Evolutionary conservation across 2,329 filamentous ascomycete species (phyloP).

Genomic region (Epichloe elymi): DNA sequence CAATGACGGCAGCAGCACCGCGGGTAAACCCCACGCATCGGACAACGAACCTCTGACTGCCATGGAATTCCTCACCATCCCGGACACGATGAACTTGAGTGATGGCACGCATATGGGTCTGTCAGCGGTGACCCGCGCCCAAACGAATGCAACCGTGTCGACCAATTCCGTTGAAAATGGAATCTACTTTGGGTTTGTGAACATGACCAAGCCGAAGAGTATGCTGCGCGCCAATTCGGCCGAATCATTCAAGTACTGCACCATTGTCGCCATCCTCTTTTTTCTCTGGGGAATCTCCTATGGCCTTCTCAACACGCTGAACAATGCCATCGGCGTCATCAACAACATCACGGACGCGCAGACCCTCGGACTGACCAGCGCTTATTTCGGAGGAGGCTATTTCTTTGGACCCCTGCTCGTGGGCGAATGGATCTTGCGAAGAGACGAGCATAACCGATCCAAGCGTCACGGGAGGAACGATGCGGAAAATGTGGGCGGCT

Average conservation of each 20-base stretch:
- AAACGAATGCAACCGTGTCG: slow-evolving; percentile 21
- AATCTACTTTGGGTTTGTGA: slow-evolving; percentile 66
- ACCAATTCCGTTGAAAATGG: slow-evolving; percentile 28
- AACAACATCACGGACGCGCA: slow-evolving; percentile 48
- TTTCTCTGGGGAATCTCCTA: slow-evolving; percentile 88
- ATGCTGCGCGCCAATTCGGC: slow-evolving; percentile 50
- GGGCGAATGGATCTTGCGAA: slow-evolving; percentile 56
- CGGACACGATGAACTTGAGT: slow-evolving; percentile 17
- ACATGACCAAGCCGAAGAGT: slow-evolving; percentile 55
- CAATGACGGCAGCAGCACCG: not conserved
- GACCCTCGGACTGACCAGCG: slow-evolving; percentile 52
- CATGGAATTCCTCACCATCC: slow-evolving; percentile 35
- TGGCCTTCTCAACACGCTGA: slow-evolving; percentile 71
- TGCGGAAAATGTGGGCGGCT: slow-evolving; percentile 45
- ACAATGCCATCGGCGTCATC: slow-evolving; percentile 52
- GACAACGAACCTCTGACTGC: slow-evolving; percentile 21
- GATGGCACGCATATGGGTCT: slow-evolving; percentile 5
- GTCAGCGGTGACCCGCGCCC: slow-evolving; percentile 7
- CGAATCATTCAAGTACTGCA: slow-evolving; percentile 60
- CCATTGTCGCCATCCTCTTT: slow-evolving; percentile 68
- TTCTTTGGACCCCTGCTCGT: slow-evolving; percentile 56
- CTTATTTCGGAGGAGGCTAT: slow-evolving; percentile 60
- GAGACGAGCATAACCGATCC: slow-evolving; percentile 46
- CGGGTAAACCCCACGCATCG: slow-evolving; percentile 2
- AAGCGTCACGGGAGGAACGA: slow-evolving; percentile 24